These are phyloP conservation scores for Styphnolobium japonicum DNA, from an alignment of 306 rosid species.

Conservation along the genomic window DNA sequence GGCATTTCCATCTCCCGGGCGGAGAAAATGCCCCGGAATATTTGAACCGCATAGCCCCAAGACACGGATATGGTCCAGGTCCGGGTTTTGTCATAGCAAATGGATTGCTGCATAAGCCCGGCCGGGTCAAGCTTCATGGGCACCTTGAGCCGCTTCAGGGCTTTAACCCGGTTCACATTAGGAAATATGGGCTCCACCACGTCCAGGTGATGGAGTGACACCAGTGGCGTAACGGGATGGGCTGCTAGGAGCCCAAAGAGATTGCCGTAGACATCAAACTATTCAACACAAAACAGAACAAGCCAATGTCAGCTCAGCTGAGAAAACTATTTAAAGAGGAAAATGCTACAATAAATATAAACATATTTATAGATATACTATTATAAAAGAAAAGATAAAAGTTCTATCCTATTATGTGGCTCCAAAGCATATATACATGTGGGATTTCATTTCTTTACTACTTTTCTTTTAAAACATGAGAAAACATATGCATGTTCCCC, in stretches of 20 bases:
- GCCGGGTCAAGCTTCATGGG: slow-evolving; percentile 61
- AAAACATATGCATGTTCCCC: too few species aligned
- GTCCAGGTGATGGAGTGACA: slow-evolving; percentile 77
- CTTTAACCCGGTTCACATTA: slow-evolving; percentile 35
- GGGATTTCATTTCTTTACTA: neutral
- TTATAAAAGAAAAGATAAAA: neutral
- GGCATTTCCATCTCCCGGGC: slow-evolving; percentile 73
- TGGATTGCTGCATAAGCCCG: slow-evolving; percentile 66
- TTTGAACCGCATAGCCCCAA: slow-evolving; percentile 79
- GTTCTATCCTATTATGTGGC: neutral
- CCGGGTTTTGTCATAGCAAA: slow-evolving; percentile 60
- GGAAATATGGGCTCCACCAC: slow-evolving; percentile 75
- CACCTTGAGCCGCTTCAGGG: slow-evolving; percentile 44
- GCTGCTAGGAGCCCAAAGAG: slow-evolving; percentile 73
- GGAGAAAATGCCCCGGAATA: slow-evolving; percentile 49
- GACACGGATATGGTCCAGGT: slow-evolving; percentile 69
- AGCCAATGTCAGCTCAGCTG: neutral
- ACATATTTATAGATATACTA: neutral
- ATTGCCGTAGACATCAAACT: slow-evolving; percentile 78
- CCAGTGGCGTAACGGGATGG: slow-evolving; percentile 67
- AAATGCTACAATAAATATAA: neutral
- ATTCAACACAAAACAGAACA: neutral
- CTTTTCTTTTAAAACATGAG: too few species aligned
- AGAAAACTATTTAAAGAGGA: neutral
- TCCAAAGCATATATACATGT: neutral